Percentiles rank a stretch among this genome's conserved stretches.
Evolutionary conservation across 495 filamentous ascomycete species (phyloP).

Genomic region (Delitschia confertaspora): DNA sequence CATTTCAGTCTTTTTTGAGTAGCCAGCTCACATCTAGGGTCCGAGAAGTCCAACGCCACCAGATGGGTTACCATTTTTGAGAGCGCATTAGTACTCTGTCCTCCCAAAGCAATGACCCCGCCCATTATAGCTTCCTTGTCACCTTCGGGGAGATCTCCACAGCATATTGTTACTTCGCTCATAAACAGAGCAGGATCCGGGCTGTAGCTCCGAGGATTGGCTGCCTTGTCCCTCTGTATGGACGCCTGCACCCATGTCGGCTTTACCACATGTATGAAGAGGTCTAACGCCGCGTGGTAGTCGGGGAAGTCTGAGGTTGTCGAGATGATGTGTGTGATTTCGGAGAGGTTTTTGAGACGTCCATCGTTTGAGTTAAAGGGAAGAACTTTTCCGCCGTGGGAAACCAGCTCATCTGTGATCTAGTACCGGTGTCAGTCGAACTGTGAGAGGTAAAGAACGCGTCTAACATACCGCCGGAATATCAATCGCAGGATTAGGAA

Average conservation of each 20-base stretch:
- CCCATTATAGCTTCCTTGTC: slow-evolving; percentile 91
- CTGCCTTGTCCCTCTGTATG: slow-evolving; percentile 56
- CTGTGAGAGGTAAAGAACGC: not conserved
- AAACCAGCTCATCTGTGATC: slow-evolving; percentile 10
- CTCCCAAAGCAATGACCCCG: slow-evolving; percentile 82
- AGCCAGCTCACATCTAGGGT: slow-evolving; percentile 60
- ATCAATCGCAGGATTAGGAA: slow-evolving; percentile 12
- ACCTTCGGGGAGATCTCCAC: slow-evolving; percentile 62
- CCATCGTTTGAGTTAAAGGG: slow-evolving; percentile 23
- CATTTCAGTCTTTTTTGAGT: slow-evolving; percentile 52
- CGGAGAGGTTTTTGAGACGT: slow-evolving; percentile 40
- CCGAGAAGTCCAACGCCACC: slow-evolving; percentile 69
- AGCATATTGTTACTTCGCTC: slow-evolving; percentile 64
- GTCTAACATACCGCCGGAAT: not conserved
- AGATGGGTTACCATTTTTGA: slow-evolving; percentile 76
- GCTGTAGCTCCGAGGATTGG: slow-evolving; percentile 71
- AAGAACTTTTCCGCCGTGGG: slow-evolving; percentile 7
- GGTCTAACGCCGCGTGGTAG: slow-evolving; percentile 58
- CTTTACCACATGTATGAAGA: slow-evolving; percentile 76
- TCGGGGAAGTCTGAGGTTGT: slow-evolving; percentile 79
- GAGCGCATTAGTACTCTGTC: slow-evolving; percentile 60
- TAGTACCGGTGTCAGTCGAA: not conserved
- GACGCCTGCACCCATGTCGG: slow-evolving; percentile 69
- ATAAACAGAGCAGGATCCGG: slow-evolving; percentile 89
- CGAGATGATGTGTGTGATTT: slow-evolving; percentile 76